Evolutionary conservation across 2,329 filamentous ascomycete species (phyloP), one percentile per base, ranked within the genome.

Genomic region (Microcyclosporella mali): DNA sequence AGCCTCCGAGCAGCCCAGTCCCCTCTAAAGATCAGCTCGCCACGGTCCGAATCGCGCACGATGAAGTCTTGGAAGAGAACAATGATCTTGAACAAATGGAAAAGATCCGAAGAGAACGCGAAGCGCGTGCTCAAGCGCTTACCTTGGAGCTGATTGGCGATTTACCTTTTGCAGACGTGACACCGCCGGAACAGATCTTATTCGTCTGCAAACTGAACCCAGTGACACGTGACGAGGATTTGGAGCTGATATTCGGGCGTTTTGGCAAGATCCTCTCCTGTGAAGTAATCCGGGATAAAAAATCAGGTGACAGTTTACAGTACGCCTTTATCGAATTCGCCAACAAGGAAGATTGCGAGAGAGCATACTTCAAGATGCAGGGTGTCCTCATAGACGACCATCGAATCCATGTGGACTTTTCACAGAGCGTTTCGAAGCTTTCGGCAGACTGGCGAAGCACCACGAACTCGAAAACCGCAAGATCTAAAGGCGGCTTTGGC

Each of bases 171-270:
- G 92, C 92, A 46, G 92, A 98, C 67, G 89, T 98, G 56, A 94
- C 90, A 57, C 92, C 92, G 3, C 92, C 92, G 0, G 92, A 98
- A 69, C 97, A 98, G 64, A 82, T 98, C 11, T 74, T 98, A 2
- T 98, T 98, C 62, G 89, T 98, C 33, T 98, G 92, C 82, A 98
- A 98, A 65, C 74, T 98, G 33, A 98, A 98, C 57, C 92, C 92
- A 0, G 88, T 98, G 35, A 98, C 92, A 8, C 85, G 87, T 60
- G 90, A 95, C 59, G 85, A 94, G 59, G 92, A 98, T 62, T 73
- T 98, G 35, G 84, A 95, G 63, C 77, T 97, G 52, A 97, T 98
- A 50, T 98, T 98, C 67, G 90, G 87, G 43, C 89, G 92, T 0
- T 98, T 98, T 57, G 92, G 92, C 55, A 90, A 84, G 60, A 95